A percentile compares a stretch with the other conserved stretches of the same genome.
These are phyloP conservation scores for Volutella citrinella DNA, from an alignment of 2,329 filamentous ascomycete genomes.

Conservation along the genomic window DNA sequence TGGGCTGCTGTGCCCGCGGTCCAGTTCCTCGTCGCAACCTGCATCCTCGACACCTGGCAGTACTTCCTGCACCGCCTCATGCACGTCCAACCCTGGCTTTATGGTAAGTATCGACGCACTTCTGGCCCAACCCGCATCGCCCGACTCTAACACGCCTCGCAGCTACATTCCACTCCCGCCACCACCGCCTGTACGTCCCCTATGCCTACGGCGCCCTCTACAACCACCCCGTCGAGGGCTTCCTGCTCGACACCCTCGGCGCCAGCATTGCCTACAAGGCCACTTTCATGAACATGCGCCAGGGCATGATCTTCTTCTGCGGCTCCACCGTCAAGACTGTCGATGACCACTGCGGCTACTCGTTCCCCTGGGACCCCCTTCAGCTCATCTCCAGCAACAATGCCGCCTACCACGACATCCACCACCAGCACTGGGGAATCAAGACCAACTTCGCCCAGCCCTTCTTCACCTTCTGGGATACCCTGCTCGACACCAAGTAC, in stretches of 20 bases:
- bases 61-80: constrained; percentile 96
- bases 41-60: constrained; percentile 92
- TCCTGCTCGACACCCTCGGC: constrained; percentile 87
- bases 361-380: constrained; percentile 91
- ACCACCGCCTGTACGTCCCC: constrained; percentile 95
- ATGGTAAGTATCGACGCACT: constrained; percentile 60
- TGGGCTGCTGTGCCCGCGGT: constrained; percentile 70
- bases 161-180: constrained; percentile 89
- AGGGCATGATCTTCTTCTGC: constrained; percentile 87
- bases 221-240: constrained; percentile 93
- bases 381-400: constrained; percentile 94
- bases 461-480: constrained; percentile 96
- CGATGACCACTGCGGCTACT: constrained; percentile 95
- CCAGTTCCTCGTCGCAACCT: constrained; percentile 73
- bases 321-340: constrained; percentile 93
- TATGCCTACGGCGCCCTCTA: constrained; percentile 97
- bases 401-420: constrained; percentile 93
- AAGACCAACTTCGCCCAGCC: constrained; percentile 92
- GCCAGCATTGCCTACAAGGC: constrained; percentile 80
- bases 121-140: background rate
- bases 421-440: constrained; percentile 99
- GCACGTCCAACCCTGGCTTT: constrained; percentile 97
- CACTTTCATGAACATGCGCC: constrained; percentile 77
- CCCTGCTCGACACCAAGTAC: constrained; percentile 78
- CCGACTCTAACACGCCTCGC: constrained; percentile 1